Evolutionary conservation across 2,329 filamentous ascomycete species (phyloP).

Genomic region (Albophoma yamanashiensis): DNA sequence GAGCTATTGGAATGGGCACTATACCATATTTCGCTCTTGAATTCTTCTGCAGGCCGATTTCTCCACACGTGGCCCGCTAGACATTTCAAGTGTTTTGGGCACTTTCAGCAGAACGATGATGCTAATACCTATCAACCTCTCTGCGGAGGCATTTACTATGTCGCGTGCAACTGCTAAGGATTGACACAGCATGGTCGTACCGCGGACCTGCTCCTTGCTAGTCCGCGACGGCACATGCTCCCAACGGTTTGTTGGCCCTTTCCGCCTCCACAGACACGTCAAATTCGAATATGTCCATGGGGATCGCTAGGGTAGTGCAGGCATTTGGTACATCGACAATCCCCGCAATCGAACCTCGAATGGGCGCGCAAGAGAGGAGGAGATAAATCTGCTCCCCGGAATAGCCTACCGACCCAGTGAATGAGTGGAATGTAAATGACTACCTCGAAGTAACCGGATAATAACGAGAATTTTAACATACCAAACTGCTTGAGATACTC

Average conservation of each 20-base stretch:
- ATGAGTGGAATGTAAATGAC: neutral
- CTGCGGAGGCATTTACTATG: too few relatives aligned
- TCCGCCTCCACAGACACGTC: constrained; percentile 50
- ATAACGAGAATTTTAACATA: neutral
- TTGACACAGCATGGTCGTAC: too few relatives aligned
- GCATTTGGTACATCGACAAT: constrained; percentile 88
- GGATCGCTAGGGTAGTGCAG: constrained; percentile 78
- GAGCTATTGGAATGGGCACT: too few relatives aligned
- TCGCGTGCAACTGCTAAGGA: too few relatives aligned
- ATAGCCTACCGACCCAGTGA: constrained; percentile 37
- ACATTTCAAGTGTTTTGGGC: too few relatives aligned
- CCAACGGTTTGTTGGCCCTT: constrained; percentile 10
- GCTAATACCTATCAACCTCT: too few relatives aligned
- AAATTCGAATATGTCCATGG: constrained; percentile 93
- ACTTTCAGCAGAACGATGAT: too few relatives aligned
- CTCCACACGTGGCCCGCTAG: too few relatives aligned
- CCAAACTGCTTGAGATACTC: constrained; percentile 25
- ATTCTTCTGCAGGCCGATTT: too few relatives aligned
- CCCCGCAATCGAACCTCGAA: constrained; percentile 81
- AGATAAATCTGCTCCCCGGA: constrained; percentile 73
- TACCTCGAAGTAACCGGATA: neutral
- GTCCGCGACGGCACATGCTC: constrained; percentile 8
- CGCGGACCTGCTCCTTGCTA: neutral
- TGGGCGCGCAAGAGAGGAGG: constrained; percentile 71
- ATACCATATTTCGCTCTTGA: too few relatives aligned